Evolutionary conservation across 2,329 filamentous ascomycete genomes (phyloP), one percentile per base, ranked within the genome.

Genomic region (Cercospora zeae-maydis): DNA sequence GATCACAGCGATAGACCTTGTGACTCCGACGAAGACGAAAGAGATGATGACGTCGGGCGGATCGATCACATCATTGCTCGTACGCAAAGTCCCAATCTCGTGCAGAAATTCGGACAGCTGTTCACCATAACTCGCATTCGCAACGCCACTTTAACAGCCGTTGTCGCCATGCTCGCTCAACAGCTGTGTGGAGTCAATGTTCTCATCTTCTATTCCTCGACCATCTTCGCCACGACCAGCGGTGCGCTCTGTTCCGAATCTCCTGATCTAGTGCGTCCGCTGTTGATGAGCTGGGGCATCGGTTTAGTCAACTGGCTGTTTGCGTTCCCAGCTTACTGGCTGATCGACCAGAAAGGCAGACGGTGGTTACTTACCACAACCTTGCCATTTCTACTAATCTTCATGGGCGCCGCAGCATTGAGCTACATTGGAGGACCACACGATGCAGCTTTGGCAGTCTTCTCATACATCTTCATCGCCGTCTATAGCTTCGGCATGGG

Each of bases 301-400:
- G 72, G 71, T 3, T 30, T 74, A 27, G 63, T 66, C 9, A 73
- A 74, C 56, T 69, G 69, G 13, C 47, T 66, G 6, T 63, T 59
- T n/a, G 56, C 42, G 2, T 57, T 63, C 13, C 84, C 84, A 0
- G 83, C 84, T 1, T 77, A 86, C 45, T 85, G 79, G 78, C 84
- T 83, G 3, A 86, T 86, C 66, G 84, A 86, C 64, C 83, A 78
- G 0, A 82, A 82, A 63, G 84, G 84, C 1, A 79, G 84, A 11
- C 78, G 84, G 27, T 81, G 80, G 31, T 73, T 86, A 4, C 69
- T 79, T 8, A 71, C 79, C 21, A 63, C 72, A 13, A 81, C 80
- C 0, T 78, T 82, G 60, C 80, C 80, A 0, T 76, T 80, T 58
- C 79, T 82, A 78, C 78, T 76, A 14, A 76, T 78, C 74, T 78